Evolutionary conservation across 2,329 filamentous ascomycete genomes (phyloP).

Genomic region (Colletotrichum lindemuthianum): DNA sequence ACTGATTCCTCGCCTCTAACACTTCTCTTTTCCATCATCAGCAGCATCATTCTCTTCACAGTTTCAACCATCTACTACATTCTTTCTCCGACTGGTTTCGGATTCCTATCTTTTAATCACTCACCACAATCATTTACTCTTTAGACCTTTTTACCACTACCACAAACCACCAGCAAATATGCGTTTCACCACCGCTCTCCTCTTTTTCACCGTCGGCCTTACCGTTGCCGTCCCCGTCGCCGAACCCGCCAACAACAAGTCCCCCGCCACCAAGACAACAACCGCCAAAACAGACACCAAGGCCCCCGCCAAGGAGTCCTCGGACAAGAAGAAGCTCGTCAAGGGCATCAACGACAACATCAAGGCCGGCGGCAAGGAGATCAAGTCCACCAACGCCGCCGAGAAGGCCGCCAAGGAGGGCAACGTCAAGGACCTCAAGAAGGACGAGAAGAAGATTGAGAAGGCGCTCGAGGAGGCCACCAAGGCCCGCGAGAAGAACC

Average conservation of each 20-base stretch:
- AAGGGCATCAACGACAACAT: conserved; percentile 29
- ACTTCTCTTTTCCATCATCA: no score
- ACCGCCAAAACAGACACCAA: background rate
- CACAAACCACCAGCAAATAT: conserved; percentile 4
- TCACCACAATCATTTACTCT: background rate
- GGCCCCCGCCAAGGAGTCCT: background rate
- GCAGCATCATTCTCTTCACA: background rate
- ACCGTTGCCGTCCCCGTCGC: background rate
- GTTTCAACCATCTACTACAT: background rate
- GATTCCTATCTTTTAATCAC: background rate
- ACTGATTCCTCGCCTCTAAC: no score
- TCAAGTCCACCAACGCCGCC: conserved; percentile 11
- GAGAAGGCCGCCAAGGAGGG: conserved; percentile 9
- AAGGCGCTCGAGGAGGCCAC: conserved; percentile 18
- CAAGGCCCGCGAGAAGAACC: conserved; percentile 23
- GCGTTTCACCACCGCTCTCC: conserved; percentile 19
- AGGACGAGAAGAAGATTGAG: conserved; percentile 21
- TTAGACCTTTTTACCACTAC: background rate
- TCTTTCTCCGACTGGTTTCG: conserved; percentile 21
- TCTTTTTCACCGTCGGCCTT: conserved; percentile 14
- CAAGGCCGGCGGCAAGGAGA: conserved; percentile 26
- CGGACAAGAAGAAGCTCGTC: conserved; percentile 23
- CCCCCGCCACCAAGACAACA: background rate
- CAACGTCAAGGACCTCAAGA: conserved; percentile 17
- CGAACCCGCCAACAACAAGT: background rate